phyloP scores from a whole-genome alignment of 2,329 filamentous ascomycete genomes.

The Exserohilum rostratum region DNA sequence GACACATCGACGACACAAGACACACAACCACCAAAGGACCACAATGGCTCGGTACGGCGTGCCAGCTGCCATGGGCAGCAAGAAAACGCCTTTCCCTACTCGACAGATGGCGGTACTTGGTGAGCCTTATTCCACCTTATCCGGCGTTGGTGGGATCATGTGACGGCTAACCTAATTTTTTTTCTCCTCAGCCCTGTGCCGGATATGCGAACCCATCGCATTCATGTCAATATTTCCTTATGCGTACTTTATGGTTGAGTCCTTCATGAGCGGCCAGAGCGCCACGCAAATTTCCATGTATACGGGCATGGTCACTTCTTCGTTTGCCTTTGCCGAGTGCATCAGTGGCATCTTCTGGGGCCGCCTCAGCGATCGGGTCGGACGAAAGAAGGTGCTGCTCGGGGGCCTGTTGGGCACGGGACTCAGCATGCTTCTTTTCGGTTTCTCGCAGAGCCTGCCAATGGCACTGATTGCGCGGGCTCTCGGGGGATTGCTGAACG shows the following conservation, averaged over 20 bases:
- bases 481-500: constrained; percentile 88
- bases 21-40: constrained; percentile 9
- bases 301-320: constrained; percentile 93
- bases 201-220: constrained; percentile 97
- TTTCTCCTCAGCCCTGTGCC: constrained; percentile 72
- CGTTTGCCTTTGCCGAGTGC: constrained; percentile 96
- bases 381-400: constrained; percentile 89
- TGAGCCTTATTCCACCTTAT: constrained; percentile 39
- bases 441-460: constrained; percentile 81
- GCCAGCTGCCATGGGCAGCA: constrained; percentile 34
- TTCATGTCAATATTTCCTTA: constrained; percentile 99
- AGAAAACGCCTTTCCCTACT: constrained; percentile 59
- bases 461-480: constrained; percentile 87
- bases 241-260: constrained; percentile 95
- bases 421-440: constrained; percentile 89
- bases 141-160: not conserved
- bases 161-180: constrained; percentile 6
- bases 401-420: constrained; percentile 90
- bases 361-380: constrained; percentile 85
- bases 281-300: constrained; percentile 85
- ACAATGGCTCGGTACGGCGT: constrained; percentile 42
- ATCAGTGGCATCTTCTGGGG: constrained; percentile 93
- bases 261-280: constrained; percentile 83
- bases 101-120: constrained; percentile 64
- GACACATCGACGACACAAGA: too few relatives aligned